Evolutionary conservation across 495 filamentous ascomycete species (phyloP).

Genomic region (Penicillium paxilli): DNA sequence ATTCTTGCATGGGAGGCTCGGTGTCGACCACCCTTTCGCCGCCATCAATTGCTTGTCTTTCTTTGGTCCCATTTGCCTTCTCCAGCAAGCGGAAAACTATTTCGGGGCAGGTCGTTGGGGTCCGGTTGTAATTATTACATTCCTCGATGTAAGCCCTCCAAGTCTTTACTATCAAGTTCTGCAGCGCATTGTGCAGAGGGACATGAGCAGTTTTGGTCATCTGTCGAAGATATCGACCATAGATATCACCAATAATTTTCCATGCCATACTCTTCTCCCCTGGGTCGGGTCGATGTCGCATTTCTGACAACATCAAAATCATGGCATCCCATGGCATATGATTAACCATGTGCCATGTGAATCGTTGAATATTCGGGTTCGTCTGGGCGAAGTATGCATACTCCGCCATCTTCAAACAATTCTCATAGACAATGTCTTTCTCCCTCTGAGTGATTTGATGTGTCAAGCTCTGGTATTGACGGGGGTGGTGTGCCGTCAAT

Average conservation of each 20-base stretch:
- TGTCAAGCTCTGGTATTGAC: slow-evolving; percentile 32
- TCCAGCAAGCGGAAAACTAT: slow-evolving; percentile 16
- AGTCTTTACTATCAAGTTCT: slow-evolving; percentile 36
- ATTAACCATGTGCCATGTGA: slow-evolving; percentile 36
- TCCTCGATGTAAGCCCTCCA: slow-evolving; percentile 34
- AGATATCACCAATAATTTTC: slow-evolving; percentile 31
- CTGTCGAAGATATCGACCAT: slow-evolving; percentile 23
- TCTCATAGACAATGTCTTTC: slow-evolving; percentile 38
- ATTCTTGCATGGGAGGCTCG: background rate
- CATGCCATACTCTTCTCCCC: slow-evolving; percentile 34
- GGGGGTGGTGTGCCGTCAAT: slow-evolving; percentile 43
- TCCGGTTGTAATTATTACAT: slow-evolving; percentile 17
- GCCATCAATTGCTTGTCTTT: background rate
- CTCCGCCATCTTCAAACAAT: slow-evolving; percentile 38
- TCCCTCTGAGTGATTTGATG: slow-evolving; percentile 31
- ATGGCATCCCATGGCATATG: slow-evolving; percentile 45
- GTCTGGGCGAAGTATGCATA: slow-evolving; percentile 29
- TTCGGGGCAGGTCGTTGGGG: slow-evolving; percentile 26
- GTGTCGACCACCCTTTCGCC: background rate
- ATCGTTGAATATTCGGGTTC: slow-evolving; percentile 26
- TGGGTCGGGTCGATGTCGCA: slow-evolving; percentile 30
- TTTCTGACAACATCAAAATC: slow-evolving; percentile 41
- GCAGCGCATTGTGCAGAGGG: slow-evolving; percentile 35
- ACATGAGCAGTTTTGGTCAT: slow-evolving; percentile 17
- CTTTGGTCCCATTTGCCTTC: background rate